A percentile compares a stretch with the other conserved stretches of the same genome.
Evolutionary conservation across 805 yeast species (phyloP).

Genomic region (Metschnikowia continentalis): DNA sequence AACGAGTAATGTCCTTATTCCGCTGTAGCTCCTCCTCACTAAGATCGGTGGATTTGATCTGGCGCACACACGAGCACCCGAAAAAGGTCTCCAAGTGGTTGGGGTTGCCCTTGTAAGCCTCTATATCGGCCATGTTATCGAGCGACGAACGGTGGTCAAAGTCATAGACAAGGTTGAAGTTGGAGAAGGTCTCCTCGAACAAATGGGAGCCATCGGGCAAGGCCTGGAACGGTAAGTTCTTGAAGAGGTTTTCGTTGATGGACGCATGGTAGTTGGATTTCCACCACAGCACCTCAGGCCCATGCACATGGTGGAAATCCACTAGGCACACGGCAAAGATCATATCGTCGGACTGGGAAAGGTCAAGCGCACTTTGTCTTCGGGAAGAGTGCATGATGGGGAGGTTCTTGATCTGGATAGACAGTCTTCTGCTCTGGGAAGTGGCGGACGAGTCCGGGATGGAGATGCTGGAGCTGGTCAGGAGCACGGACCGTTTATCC

Average conservation of each 20-base stretch:
- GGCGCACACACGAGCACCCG: slow-evolving; percentile 92
- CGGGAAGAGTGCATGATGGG: slow-evolving; percentile 23
- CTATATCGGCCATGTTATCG: slow-evolving; percentile 36
- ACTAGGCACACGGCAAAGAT: slow-evolving; percentile 85
- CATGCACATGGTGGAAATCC: slow-evolving; percentile 86
- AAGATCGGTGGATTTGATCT: slow-evolving; percentile 61
- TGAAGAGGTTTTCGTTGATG: slow-evolving; percentile 51
- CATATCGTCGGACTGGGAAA: slow-evolving; percentile 30
- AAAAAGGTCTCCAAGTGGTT: slow-evolving; percentile 63
- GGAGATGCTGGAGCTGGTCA: slow-evolving; percentile 1
- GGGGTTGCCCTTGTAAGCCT: slow-evolving; percentile 34
- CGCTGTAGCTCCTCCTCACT: slow-evolving; percentile 39
- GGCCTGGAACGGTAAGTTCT: slow-evolving; percentile 88
- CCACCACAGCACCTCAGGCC: slow-evolving; percentile 96
- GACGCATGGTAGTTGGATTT: slow-evolving; percentile 41
- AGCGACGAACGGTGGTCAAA: slow-evolving; percentile 44
- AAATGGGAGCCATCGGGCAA: slow-evolving; percentile 95
- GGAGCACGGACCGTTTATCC: not conserved
- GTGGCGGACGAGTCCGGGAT: not conserved
- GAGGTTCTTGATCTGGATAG: slow-evolving; percentile 36
- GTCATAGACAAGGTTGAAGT: slow-evolving; percentile 78
- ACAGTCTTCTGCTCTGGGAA: slow-evolving; percentile 10
- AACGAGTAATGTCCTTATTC: slow-evolving; percentile 68
- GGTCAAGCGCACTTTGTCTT: slow-evolving; percentile 27
- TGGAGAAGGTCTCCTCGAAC: slow-evolving; percentile 88